phyloP scores from a whole-genome alignment of 2,329 filamentous ascomycete genomes.

The Fusarium poae region DNA sequence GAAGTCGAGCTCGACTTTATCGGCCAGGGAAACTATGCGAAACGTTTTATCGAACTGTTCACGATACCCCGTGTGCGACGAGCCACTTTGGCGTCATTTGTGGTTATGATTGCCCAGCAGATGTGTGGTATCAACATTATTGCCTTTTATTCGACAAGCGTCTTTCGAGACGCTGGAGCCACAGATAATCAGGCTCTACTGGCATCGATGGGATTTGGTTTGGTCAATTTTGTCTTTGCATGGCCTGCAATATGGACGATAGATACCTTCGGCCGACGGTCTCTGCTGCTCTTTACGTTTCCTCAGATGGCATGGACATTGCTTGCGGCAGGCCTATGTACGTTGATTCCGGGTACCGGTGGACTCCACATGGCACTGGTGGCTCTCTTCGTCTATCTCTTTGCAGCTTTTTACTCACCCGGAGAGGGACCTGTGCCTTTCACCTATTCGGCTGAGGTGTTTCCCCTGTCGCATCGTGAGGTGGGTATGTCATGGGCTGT shows the following conservation, averaged over 20 bases:
- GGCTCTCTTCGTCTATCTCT: conserved; percentile 69
- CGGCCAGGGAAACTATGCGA: conserved; percentile 67
- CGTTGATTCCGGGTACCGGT: conserved; percentile 59
- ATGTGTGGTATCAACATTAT: conserved; percentile 81
- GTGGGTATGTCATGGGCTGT: conserved; percentile 79
- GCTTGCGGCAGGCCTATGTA: conserved; percentile 62
- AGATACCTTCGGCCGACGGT: conserved; percentile 68
- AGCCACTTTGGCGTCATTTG: conserved; percentile 81
- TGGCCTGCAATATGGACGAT: conserved; percentile 71
- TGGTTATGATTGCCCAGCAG: conserved; percentile 84
- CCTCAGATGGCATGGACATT: conserved; percentile 60
- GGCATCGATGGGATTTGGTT: conserved; percentile 69
- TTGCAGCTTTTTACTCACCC: conserved; percentile 64
- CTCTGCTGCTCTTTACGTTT: conserved; percentile 60
- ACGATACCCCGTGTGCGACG: conserved; percentile 76
- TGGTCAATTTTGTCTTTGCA: conserved; percentile 70
- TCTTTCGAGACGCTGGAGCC: conserved; percentile 71
- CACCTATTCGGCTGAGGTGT: conserved; percentile 77
- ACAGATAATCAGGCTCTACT: conserved; percentile 67
- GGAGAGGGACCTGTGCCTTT: conserved; percentile 76
- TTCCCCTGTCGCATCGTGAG: conserved; percentile 77
- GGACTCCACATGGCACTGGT: conserved; percentile 59
- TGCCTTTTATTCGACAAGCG: conserved; percentile 78
- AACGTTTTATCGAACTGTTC: conserved; percentile 74
- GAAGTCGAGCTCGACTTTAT: conserved; percentile 68